These are phyloP conservation scores for Tilletia setariae DNA, from an alignment of 1,284 basidiomycete genomes.

Conservation along the genomic window DNA sequence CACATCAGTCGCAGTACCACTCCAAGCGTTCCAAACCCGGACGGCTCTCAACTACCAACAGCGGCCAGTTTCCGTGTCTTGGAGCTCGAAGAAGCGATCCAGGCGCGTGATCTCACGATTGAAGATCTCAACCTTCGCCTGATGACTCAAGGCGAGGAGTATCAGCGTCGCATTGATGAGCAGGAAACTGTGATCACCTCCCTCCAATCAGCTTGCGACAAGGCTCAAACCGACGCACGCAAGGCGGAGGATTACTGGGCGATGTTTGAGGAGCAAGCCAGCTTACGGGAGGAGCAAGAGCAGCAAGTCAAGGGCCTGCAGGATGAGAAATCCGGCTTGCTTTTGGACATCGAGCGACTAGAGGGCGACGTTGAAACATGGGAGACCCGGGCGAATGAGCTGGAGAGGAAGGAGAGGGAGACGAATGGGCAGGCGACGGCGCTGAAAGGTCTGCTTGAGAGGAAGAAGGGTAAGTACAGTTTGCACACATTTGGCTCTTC, in stretches of 20 bases:
- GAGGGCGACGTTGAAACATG: constrained; percentile 1
- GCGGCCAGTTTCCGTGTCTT: background rate
- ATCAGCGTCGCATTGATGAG: constrained; percentile 4
- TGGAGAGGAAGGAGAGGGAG: constrained; percentile 3
- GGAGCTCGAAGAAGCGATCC: background rate
- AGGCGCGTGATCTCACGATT: background rate
- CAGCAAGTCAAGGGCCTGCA: background rate
- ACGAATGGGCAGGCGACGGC: background rate
- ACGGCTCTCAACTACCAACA: background rate
- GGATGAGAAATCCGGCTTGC: background rate
- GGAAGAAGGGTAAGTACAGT: constrained; percentile 5
- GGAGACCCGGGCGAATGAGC: constrained; percentile 4
- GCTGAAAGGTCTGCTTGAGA: constrained; percentile 9
- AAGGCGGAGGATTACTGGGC: constrained; percentile 13
- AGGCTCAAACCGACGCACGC: constrained; percentile 1
- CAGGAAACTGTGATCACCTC: background rate
- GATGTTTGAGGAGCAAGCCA: constrained; percentile 6
- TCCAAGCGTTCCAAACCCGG: background rate
- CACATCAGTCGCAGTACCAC: constrained; percentile 6
- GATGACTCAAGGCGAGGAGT: constrained; percentile 1
- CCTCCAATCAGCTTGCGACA: constrained; percentile 7
- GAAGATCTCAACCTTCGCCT: background rate
- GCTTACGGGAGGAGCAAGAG: constrained; percentile 1
- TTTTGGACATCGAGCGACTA: background rate
- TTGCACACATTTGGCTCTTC: background rate